These are phyloP conservation scores for Citeromyces matritensis DNA, from an alignment of 805 yeast species.

Conservation along the genomic window DNA sequence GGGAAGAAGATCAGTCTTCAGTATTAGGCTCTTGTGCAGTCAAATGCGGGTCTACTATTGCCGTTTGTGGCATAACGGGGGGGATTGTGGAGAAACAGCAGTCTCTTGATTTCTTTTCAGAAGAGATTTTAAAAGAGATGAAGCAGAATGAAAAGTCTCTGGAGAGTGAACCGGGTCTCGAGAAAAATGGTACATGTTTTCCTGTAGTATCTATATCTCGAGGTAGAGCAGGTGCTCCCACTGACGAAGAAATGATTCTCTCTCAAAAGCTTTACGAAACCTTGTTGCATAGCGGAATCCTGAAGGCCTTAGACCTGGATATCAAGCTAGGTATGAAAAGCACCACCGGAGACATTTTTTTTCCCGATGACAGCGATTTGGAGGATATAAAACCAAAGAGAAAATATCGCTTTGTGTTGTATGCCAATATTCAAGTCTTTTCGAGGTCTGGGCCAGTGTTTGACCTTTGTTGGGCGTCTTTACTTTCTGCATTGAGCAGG, in stretches of 20 bases:
- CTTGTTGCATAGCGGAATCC: slow-evolving; percentile 38
- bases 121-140: slow-evolving; percentile 14
- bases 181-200: slow-evolving; percentile 29
- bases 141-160: slow-evolving; percentile 6
- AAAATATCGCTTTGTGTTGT: slow-evolving; percentile 41
- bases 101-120: slow-evolving; percentile 18
- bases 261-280: slow-evolving; percentile 53
- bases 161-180: slow-evolving; percentile 7
- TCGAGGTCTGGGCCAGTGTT: slow-evolving; percentile 73
- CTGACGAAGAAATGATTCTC: slow-evolving; percentile 70
- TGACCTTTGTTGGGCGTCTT: slow-evolving; percentile 61
- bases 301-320: slow-evolving; percentile 33
- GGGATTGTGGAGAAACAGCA: slow-evolving; percentile 45
- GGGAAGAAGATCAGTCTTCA: slow-evolving; percentile 10
- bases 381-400: slow-evolving; percentile 21
- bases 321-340: slow-evolving; percentile 38
- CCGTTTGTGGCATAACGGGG: slow-evolving; percentile 57
- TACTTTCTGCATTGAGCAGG: slow-evolving; percentile 44
- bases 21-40: slow-evolving; percentile 56
- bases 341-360: slow-evolving; percentile 31
- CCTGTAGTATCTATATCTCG: slow-evolving; percentile 67
- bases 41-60: slow-evolving; percentile 57
- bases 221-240: slow-evolving; percentile 69
- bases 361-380: slow-evolving; percentile 21
- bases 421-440: slow-evolving; percentile 63